Base-by-base conservation (phyloP, 257 asterid genomes). In the Ballota nigra region DNA sequence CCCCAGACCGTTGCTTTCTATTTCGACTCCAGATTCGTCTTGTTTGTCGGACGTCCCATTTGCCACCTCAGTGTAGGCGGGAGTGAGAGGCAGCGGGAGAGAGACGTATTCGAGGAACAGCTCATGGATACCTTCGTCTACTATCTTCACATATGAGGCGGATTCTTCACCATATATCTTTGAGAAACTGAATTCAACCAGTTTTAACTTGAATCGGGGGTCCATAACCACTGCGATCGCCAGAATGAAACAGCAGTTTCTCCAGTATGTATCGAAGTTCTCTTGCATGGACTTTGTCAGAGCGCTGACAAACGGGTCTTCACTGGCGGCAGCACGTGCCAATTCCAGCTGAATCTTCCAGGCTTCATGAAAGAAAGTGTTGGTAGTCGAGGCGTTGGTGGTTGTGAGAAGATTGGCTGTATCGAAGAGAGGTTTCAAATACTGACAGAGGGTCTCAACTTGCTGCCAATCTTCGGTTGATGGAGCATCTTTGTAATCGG, bases 151-250 rank as follows among this genome's bases (percentile, higher is more conserved):
- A 3, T 85, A 84, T 0, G 83, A 29, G 34, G 88, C 70, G 51
- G 93, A 81, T 16, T 92, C 95, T 11, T 91, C 96, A 0, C 89
- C 91, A 0, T 95, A 95, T 38, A 91, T 89, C 72, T 89, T 95
- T 1, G 95, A 81, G 69, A 95, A 91, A 66, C 93, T 86, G 75
- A 94, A 95, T 28, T 95, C 97, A 0, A 95, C 99, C 0, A 95
- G 94, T 70, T 92, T 95, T 88, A 95, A 84, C 71, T 95, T 95
- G 91, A 92, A 95, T 60, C 99, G 81, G 8, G 99, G 99, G 74
- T 92, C 99, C 97, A 95, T 83, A 13, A 95, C 97, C 3, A 92
- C 99, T 0, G 99, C 97, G 6, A 86, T 84, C 0, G 99, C 98
- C 45, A 95, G 82, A 24, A 92, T 82, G 69, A 84, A 86, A 72